phyloP scores from a whole-genome alignment of 371 early-diverging fungal genomes.

The Blakeslea trispora region DNA sequence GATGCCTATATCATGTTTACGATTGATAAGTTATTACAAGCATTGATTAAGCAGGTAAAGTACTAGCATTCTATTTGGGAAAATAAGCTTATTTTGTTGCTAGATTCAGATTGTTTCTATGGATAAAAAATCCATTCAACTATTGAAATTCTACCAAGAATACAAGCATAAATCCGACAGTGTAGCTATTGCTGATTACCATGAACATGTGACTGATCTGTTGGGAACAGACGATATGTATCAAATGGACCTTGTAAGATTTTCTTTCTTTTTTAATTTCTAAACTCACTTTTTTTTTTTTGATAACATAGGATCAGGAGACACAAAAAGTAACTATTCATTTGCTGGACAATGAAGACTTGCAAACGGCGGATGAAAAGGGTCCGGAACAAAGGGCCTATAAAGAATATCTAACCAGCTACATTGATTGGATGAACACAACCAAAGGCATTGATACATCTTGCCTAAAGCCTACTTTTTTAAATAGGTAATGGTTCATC shows the following conservation, averaged over 20 bases:
- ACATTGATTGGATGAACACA: conserved; percentile 65
- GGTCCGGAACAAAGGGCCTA: conserved; percentile 65
- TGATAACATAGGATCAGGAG: conserved; percentile 60
- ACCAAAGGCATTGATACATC: conserved; percentile 64
- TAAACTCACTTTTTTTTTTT: too few relatives aligned
- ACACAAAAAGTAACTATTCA: conserved; percentile 75
- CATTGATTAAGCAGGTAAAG: conserved; percentile 73
- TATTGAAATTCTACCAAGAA: not conserved
- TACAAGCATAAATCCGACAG: not conserved
- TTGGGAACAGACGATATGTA: conserved; percentile 12
- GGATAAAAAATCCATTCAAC: conserved; percentile 26
- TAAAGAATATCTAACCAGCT: conserved; percentile 87
- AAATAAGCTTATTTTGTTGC: too few relatives aligned
- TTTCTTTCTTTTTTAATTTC: too few relatives aligned
- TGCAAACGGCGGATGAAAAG: conserved; percentile 34
- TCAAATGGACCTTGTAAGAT: not conserved
- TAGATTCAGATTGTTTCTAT: conserved; percentile 35
- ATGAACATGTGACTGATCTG: not conserved
- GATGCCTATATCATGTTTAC: conserved; percentile 82
- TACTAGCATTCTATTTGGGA: too few relatives aligned
- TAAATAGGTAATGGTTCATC: conserved; percentile 47
- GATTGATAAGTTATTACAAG: conserved; percentile 75
- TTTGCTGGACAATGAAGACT: conserved; percentile 77
- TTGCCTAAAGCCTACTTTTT: conserved; percentile 54
- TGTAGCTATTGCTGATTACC: conserved; percentile 11